These are phyloP conservation scores for Exophiala viscosa DNA, from an alignment of 2,329 filamentous ascomycete species.

Conservation along the genomic window DNA sequence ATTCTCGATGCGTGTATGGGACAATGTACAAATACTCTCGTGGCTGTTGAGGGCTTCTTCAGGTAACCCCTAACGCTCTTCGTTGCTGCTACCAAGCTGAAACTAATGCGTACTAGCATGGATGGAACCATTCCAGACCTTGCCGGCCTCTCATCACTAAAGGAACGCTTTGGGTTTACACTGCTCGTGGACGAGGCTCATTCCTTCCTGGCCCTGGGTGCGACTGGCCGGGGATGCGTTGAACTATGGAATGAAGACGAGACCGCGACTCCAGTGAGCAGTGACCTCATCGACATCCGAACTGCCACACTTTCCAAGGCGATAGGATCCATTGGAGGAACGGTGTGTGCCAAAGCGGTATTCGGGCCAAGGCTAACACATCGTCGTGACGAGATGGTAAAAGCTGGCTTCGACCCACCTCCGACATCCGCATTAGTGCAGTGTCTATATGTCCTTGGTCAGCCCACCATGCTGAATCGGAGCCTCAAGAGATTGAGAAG, in stretches of 20 bases:
- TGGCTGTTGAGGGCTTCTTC: conserved; percentile 9
- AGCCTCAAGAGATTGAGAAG: not conserved
- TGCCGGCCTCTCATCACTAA: not conserved
- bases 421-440: conserved; percentile 7
- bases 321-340: conserved; percentile 6
- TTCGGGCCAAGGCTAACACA: not conserved
- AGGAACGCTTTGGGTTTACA: conserved; percentile 9
- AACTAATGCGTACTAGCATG: conserved; percentile 1
- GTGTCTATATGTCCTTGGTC: conserved; percentile 7
- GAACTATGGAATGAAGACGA: conserved; percentile 12
- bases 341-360: conserved; percentile 7
- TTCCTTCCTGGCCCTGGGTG: conserved; percentile 7
- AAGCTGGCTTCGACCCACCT: not conserved
- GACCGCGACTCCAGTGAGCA: not conserved
- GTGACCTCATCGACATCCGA: conserved; percentile 9
- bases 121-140: conserved; percentile 11
- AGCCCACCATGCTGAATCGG: conserved; percentile 3
- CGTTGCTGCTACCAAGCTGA: no score
- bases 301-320: conserved; percentile 12
- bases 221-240: conserved; percentile 5
- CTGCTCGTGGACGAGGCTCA: conserved; percentile 15
- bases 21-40: conserved; percentile 4
- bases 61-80: not conserved
- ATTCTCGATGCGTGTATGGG: not conserved
- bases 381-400: conserved; percentile 7